Percentiles rank a stretch among this genome's conserved stretches.
Conservation (phyloP, 352 stramenopile species). For the Hyphochytrium catenoides region DNA sequence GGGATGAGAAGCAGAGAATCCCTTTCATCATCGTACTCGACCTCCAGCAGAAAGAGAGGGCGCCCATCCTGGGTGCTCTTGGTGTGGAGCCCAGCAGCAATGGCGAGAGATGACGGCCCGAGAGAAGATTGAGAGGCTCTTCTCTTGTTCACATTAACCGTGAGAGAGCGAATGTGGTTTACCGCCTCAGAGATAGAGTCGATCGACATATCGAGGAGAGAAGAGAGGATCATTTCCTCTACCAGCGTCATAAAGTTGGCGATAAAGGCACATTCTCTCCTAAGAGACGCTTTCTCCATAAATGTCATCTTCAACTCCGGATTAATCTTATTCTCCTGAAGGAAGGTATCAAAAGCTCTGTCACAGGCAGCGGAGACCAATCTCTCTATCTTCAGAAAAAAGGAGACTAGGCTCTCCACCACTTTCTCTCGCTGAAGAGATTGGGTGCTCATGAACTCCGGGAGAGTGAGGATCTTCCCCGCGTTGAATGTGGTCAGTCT, state of each 20-base stretch:
- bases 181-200: constrained; percentile 14
- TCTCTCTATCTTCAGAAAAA: constrained; percentile 34
- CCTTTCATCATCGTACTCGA: too few relatives aligned
- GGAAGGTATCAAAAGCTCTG: constrained; percentile 70
- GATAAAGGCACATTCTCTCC: constrained; percentile 67
- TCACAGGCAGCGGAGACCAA: constrained; percentile 70
- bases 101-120: too few relatives aligned
- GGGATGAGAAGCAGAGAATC: too few relatives aligned
- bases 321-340: constrained; percentile 70
- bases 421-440: constrained; percentile 19
- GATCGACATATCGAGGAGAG: constrained; percentile 58
- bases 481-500: constrained; percentile 37
- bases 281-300: constrained; percentile 74
- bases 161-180: constrained; percentile 2
- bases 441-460: constrained; percentile 52
- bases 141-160: too few relatives aligned
- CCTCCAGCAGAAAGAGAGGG: too few relatives aligned
- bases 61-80: too few relatives aligned
- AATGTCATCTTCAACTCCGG: constrained; percentile 86
- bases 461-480: constrained; percentile 42
- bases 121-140: too few relatives aligned
- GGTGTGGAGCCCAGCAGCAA: too few relatives aligned
- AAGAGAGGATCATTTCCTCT: constrained; percentile 61
- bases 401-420: constrained; percentile 23
- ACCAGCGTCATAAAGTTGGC: constrained; percentile 73